Evolutionary conservation across 2,329 filamentous ascomycete species (phyloP), one percentile per base, ranked within the genome.

Genomic region (Aspergillus thermomutatus): DNA sequence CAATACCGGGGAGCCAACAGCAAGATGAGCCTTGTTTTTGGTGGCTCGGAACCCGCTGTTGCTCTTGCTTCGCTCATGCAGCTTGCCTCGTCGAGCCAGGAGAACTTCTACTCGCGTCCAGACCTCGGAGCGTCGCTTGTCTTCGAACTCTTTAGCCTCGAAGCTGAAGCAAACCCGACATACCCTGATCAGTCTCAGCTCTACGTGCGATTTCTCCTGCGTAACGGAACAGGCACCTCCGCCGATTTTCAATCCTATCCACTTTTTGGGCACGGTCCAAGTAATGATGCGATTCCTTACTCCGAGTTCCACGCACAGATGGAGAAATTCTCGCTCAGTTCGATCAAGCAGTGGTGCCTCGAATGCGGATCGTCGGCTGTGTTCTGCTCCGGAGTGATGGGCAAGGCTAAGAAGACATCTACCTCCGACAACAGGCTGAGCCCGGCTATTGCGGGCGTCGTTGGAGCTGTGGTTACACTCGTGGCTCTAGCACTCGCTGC

Each of bases 171-270:
- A 26, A 63, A 66, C 23, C 64, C 65, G 0, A 60, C 65, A 40
- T 81, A 79, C 54, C 79, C 79, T 0, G 64, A 65, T 0, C 66
- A 72, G 3, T 67, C 67, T 28, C 74, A 84, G 23, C 75, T 87
- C 43, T 82, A 72, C 68, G 79, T 86, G 28, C 78, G 81, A 21
- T 84, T 86, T 66, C 73, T 79, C 55, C 80, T 83, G 70, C 81
- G 80, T 62, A 86, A 87, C 62, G 82, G 81, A 50, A 83, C 82
- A 0, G 71, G 74, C 25, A 52, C 59, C 10, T 59, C 69, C 23
- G 64, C 68, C n/a, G 49, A 58, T 9, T 68, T 71, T 34, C 66
- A 67, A 28, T 62, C 75, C 0, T 84, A 81, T 59, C 76, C 82
- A 2, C 69, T 86, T 10, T 85, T 86, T 64, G 75, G 76, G 47